Evolutionary conservation across 2,329 filamentous ascomycete genomes (phyloP).

Genomic region (Leptographium procerum): DNA sequence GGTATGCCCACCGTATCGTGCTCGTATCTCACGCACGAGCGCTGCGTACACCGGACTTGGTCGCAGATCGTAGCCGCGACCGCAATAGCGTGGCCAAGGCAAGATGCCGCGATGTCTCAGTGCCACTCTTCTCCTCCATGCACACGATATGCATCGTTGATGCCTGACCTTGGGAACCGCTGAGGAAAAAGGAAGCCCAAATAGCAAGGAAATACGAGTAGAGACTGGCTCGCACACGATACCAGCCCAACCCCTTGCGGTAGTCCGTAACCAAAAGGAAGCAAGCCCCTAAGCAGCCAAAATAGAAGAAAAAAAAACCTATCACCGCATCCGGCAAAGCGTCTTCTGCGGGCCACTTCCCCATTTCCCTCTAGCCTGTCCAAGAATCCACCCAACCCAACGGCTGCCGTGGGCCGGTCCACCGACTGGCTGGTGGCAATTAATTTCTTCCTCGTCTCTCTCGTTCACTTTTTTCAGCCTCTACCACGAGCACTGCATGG

Average conservation of each 20-base stretch:
- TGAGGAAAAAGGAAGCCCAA: background rate
- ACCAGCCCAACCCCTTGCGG: background rate
- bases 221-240: background rate
- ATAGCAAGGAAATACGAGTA: background rate
- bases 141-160: too few species aligned
- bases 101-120: background rate
- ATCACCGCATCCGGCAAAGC: background rate
- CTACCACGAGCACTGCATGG: background rate
- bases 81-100: background rate
- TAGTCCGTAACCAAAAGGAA: background rate
- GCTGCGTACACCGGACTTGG: too few species aligned
- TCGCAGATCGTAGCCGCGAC: background rate
- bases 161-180: background rate
- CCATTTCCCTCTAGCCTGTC: background rate
- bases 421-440: background rate
- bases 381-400: background rate
- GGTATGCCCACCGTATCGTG: background rate
- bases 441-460: background rate
- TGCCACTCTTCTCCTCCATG: background rate
- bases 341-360: background rate
- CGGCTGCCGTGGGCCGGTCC: background rate
- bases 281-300: background rate
- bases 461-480: background rate
- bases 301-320: background rate
- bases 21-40: background rate